A percentile compares a stretch with the other conserved stretches of the same genome.
Evolutionary conservation across 108 stramenopile genomes (phyloP).

Genomic region (Fistulifera pelliculosa): DNA sequence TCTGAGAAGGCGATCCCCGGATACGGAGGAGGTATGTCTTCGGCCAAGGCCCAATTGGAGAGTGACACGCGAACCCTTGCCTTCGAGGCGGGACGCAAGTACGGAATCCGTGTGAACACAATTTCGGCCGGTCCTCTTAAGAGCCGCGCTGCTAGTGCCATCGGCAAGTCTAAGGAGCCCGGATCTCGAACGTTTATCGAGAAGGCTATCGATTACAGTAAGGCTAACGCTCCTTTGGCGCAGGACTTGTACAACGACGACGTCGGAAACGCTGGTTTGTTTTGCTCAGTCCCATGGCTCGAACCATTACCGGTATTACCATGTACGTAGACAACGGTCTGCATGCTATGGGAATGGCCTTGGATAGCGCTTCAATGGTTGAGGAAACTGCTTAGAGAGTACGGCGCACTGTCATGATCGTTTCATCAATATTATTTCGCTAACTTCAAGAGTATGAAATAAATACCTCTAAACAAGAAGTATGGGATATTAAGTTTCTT

Average conservation of each 20-base stretch:
- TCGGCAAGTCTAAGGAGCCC: slow-evolving; percentile 69
- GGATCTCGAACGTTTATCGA: slow-evolving; percentile 97
- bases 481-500: too few relatives aligned
- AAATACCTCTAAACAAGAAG: too few relatives aligned
- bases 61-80: slow-evolving; percentile 93
- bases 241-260: slow-evolving; percentile 97
- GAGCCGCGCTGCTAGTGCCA: slow-evolving; percentile 90
- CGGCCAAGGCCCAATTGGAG: slow-evolving; percentile 96
- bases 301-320: slow-evolving; percentile 89
- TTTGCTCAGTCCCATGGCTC: slow-evolving; percentile 85
- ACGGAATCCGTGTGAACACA: slow-evolving; percentile 90
- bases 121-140: slow-evolving; percentile 97
- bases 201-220: slow-evolving; percentile 96
- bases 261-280: slow-evolving; percentile 88
- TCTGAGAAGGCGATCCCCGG: slow-evolving; percentile 97
- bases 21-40: slow-evolving; percentile 98
- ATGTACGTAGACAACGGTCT: slow-evolving; percentile 90
- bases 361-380: slow-evolving; percentile 71
- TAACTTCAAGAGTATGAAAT: too few relatives aligned
- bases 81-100: slow-evolving; percentile 95
- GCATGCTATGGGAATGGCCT: slow-evolving; percentile 89
- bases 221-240: slow-evolving; percentile 90
- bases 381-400: slow-evolving; percentile 4
- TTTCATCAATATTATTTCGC: too few relatives aligned
- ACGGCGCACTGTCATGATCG: too few relatives aligned